Conservation (phyloP, 2,329 filamentous ascomycete genomes). For the Hymenoscyphus fructigenus region DNA sequence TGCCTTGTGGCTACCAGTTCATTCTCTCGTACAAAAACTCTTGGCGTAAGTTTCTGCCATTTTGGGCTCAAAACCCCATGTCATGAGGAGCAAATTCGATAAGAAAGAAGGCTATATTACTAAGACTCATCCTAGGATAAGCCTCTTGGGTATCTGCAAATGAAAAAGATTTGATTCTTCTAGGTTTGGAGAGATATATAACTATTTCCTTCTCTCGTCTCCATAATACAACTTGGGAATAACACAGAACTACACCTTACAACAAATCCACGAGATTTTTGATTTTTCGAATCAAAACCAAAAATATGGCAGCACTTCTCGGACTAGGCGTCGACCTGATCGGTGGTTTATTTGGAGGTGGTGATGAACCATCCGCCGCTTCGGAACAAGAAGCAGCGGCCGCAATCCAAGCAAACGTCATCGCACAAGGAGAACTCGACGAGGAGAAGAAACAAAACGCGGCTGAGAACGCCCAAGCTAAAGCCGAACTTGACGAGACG, state of each 20-base stretch:
- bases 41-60: not conserved
- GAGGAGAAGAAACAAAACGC: not conserved
- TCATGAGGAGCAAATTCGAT: not conserved
- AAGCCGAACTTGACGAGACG: not conserved
- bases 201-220: not conserved
- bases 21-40: not conserved
- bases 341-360: not conserved
- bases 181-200: not conserved
- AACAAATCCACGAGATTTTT: no score
- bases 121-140: not conserved
- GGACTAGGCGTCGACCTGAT: not conserved
- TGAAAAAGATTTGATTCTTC: no score
- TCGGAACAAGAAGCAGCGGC: not conserved
- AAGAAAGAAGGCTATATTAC: not conserved
- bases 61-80: not conserved
- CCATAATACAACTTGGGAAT: no score
- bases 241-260: no score
- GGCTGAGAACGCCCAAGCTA: not conserved
- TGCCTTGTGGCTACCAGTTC: not conserved
- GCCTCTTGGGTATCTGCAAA: not conserved
- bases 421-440: not conserved
- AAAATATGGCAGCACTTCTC: not conserved
- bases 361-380: not conserved
- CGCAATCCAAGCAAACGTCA: not conserved
- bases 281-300: not conserved